Conservation (phyloP, 2,329 filamentous ascomycete species). For the Colletotrichum spaethianum region DNA sequence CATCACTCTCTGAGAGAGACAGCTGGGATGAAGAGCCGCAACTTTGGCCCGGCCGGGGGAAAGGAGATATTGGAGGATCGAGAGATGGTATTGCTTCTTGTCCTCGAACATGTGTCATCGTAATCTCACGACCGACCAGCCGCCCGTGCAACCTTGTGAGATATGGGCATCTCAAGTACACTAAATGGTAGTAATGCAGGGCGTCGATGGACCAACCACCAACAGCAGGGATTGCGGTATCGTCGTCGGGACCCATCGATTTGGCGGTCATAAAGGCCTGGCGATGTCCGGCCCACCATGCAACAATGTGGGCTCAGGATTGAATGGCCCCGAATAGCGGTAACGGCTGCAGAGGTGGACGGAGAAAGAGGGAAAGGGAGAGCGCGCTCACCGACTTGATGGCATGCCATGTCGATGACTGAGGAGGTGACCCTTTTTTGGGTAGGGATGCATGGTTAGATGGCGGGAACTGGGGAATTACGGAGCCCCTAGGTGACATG, state of each 20-base stretch:
- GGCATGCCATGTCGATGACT: conserved; percentile 9
- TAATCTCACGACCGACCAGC: conserved; percentile 18
- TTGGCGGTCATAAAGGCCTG: conserved; percentile 28
- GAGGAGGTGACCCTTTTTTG: conserved; percentile 14
- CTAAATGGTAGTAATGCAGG: not conserved
- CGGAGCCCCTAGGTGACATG: not conserved
- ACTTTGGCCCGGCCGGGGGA: not conserved
- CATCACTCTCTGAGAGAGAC: not conserved
- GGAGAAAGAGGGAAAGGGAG: not conserved
- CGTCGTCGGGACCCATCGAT: conserved; percentile 1
- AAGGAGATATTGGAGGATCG: not conserved
- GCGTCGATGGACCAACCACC: conserved; percentile 6
- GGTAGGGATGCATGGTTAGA: conserved; percentile 37
- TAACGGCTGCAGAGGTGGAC: conserved; percentile 18
- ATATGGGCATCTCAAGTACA: not conserved
- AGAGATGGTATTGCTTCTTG: conserved; percentile 12
- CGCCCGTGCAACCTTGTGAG: conserved; percentile 5
- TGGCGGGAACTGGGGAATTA: conserved; percentile 24
- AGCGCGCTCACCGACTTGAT: conserved; percentile 33
- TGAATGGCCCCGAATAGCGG: conserved; percentile 23
- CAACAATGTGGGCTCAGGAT: conserved; percentile 17
- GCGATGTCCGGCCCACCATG: conserved; percentile 19
- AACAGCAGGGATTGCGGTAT: not conserved
- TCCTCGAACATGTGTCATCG: conserved; percentile 23
- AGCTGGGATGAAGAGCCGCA: not conserved